Evolutionary conservation across 257 asterid species (phyloP).

Genomic region (Penstemon newberryi): DNA sequence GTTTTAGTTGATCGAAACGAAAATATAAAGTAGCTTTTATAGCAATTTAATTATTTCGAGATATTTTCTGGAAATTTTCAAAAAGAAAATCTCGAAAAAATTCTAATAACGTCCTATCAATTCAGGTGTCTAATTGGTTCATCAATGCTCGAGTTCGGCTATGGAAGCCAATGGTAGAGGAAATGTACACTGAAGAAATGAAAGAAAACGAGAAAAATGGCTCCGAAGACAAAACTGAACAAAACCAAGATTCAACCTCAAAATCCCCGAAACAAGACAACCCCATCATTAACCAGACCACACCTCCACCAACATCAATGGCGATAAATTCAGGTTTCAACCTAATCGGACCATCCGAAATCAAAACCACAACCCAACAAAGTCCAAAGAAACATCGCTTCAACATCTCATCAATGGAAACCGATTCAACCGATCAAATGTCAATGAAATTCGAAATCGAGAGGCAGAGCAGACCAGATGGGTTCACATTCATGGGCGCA

Average conservation of each 20-base stretch:
- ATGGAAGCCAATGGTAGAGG: conserved; percentile 99
- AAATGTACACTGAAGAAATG: conserved; percentile 90
- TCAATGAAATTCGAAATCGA: conserved; percentile 34
- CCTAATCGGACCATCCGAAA: conserved; percentile 64
- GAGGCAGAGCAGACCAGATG: conserved; percentile 55
- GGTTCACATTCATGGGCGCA: conserved; percentile 67
- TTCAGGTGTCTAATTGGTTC: conserved; percentile 97
- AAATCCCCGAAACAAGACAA: conserved; percentile 48
- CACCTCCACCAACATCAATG: conserved; percentile 30
- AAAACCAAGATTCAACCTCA: conserved; percentile 53
- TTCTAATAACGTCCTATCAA: too few relatives aligned
- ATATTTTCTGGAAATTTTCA: too few relatives aligned
- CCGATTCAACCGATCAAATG: too few relatives aligned
- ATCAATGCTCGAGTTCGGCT: conserved; percentile 95
- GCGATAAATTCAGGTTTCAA: conserved; percentile 50
- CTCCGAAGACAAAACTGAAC: conserved; percentile 61
- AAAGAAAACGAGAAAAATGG: conserved; percentile 72
- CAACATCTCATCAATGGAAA: conserved; percentile 38
- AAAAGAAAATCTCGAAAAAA: too few relatives aligned
- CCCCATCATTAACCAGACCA: conserved; percentile 23
- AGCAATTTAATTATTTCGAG: too few relatives aligned
- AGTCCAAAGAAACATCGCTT: conserved; percentile 72
- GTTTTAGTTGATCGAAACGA: too few relatives aligned
- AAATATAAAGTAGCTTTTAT: too few relatives aligned
- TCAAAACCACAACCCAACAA: conserved; percentile 53